Evolutionary conservation across 2,329 filamentous ascomycete genomes (phyloP).

Genomic region (Pseudogymnoascus sp.): DNA sequence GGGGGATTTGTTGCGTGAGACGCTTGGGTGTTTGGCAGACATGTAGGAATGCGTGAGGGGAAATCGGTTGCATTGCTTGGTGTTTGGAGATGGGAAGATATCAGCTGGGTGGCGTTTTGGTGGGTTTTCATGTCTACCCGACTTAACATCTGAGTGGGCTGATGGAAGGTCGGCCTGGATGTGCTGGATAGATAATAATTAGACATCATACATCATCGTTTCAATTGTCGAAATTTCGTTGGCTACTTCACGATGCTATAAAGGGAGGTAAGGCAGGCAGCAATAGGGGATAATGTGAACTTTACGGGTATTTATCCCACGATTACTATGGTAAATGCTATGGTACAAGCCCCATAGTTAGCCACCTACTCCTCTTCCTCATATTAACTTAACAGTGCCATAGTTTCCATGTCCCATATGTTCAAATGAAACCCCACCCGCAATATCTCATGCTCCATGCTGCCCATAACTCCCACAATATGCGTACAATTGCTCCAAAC

Average conservation of each 20-base stretch:
- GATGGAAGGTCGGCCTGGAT: neutral
- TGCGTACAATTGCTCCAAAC: neutral
- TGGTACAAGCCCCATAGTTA: neutral
- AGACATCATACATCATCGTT: neutral
- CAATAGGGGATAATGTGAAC: neutral
- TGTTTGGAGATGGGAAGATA: slow-evolving; percentile 1
- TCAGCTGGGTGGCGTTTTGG: neutral
- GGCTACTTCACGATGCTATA: neutral
- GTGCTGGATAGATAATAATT: neutral
- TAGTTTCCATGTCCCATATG: neutral
- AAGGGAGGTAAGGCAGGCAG: neutral
- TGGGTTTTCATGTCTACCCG: neutral
- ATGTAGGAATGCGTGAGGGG: too few species aligned
- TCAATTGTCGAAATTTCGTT: neutral
- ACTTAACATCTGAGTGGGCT: neutral
- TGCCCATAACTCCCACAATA: neutral
- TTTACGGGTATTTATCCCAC: neutral
- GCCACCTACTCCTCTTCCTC: neutral
- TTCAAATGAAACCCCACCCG: neutral
- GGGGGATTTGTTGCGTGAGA: slow-evolving; percentile 1
- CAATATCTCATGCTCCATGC: neutral
- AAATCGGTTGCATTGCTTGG: neutral
- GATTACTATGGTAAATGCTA: neutral
- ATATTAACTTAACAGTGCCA: neutral
- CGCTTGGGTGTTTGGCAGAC: neutral